Evolutionary conservation across 2,329 filamentous ascomycete genomes (phyloP).

Genomic region (Trichophaea hybrida): DNA sequence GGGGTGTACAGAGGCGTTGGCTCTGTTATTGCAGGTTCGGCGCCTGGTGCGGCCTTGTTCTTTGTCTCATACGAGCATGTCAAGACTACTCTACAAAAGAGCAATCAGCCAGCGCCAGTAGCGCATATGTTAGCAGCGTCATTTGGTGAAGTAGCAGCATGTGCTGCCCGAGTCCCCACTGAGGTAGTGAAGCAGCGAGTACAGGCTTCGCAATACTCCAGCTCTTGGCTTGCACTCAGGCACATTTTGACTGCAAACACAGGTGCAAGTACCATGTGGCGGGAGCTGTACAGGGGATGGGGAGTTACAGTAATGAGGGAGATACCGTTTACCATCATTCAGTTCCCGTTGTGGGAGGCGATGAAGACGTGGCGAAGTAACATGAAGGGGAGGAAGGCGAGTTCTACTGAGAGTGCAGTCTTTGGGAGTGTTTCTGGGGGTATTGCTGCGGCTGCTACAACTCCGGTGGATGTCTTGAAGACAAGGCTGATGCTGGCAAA

Average conservation of each 20-base stretch:
- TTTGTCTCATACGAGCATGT: constrained; percentile 84
- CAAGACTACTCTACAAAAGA: constrained; percentile 37
- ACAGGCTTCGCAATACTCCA: constrained; percentile 70
- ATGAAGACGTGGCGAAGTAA: constrained; percentile 59
- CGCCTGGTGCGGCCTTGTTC: constrained; percentile 89
- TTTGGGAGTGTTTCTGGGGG: constrained; percentile 76
- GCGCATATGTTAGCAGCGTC: constrained; percentile 72
- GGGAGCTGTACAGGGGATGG: constrained; percentile 83
- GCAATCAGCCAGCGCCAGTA: constrained; percentile 26
- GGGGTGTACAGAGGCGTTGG: constrained; percentile 91
- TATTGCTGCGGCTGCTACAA: constrained; percentile 75
- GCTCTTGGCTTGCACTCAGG: constrained; percentile 48
- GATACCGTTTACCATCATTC: constrained; percentile 91
- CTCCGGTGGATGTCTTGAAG: constrained; percentile 90
- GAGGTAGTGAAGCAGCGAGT: constrained; percentile 96
- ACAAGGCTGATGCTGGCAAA: constrained; percentile 85
- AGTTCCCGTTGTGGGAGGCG: constrained; percentile 93
- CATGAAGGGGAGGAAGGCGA: constrained; percentile 37
- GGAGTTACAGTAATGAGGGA: constrained; percentile 86
- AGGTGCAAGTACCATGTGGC: constrained; percentile 10
- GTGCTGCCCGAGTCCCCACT: constrained; percentile 80
- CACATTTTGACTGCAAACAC: constrained; percentile 44
- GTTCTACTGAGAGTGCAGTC: constrained; percentile 63
- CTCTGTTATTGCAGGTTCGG: constrained; percentile 75
- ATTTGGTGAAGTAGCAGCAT: constrained; percentile 80